Conservation (phyloP, 352 stramenopile genomes). For the Phytopythium cucurbitacearum region DNA sequence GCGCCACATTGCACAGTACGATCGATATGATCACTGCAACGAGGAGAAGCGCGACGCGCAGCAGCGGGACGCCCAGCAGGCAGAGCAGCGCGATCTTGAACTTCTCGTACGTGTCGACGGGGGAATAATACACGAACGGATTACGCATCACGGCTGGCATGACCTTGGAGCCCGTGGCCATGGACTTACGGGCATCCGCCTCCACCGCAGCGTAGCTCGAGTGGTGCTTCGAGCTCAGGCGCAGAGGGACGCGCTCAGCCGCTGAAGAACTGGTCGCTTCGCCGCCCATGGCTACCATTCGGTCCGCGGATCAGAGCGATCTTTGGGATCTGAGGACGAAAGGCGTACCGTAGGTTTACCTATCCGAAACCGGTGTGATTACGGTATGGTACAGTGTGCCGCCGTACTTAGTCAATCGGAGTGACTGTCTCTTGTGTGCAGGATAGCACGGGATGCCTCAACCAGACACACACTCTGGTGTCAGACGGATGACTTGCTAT, state of each 20-base stretch:
- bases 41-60: constrained; percentile 42
- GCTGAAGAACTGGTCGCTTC: neutral
- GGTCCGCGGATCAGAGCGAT: neutral
- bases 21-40: constrained; percentile 26
- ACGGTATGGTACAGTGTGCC: too few relatives aligned
- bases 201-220: neutral
- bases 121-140: constrained; percentile 58
- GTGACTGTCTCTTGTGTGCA: neutral
- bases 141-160: constrained; percentile 19
- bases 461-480: too few relatives aligned
- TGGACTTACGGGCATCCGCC: too few relatives aligned
- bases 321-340: too few relatives aligned
- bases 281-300: neutral
- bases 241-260: neutral
- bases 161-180: too few relatives aligned
- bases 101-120: constrained; percentile 49
- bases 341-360: too few relatives aligned
- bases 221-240: neutral
- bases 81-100: constrained; percentile 55
- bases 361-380: too few relatives aligned
- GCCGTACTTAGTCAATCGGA: neutral
- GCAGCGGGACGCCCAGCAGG: constrained; percentile 47
- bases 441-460: too few relatives aligned
- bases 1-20: constrained; percentile 39
- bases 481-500: neutral